Evolutionary conservation across 2,329 filamentous ascomycete genomes (phyloP), one percentile per base, ranked within the genome.

Genomic region (Elsinoe necatrix): DNA sequence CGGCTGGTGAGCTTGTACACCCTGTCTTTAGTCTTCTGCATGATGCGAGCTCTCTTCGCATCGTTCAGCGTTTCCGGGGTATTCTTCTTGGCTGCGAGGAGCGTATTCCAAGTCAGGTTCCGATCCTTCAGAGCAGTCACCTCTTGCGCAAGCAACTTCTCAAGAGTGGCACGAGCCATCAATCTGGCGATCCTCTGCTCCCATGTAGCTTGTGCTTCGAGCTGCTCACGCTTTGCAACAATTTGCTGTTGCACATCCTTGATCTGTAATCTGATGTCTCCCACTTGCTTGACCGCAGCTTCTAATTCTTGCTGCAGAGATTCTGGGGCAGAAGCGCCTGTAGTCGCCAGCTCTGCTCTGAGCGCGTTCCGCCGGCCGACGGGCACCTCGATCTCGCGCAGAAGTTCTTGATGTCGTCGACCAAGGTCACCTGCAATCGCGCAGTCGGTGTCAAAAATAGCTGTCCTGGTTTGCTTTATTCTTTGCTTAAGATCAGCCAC

Each of bases 21-120:
- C 11, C 25, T 35, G 16, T 56, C 39, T 3, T 39, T 11, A n/a
- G 47, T 37, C n/a, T 57, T 16, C 47, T 59, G 57, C 8, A 52
- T 55, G 4, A 41, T 39, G 29, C 52, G 27, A n/a, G 57, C 16
- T 27, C 45, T 23, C 47, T 56, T 43, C 12, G 45, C 37, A 14
- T 54, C 23, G 11, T 23, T 48, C 21, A 59, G 5, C n/a, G 48
- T 47, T n/a, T 55, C 57, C 8, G 56, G 39, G 29, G 51, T 41
- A 20, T 50, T 35, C 31, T 60, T 59, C 23, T 60, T 54, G 39
- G 50, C 42, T 9, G 57, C 50, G 14, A 57, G 5, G 16, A 59
- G 42, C 31, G 55, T 58, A 9, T 57, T 50, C 16, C 55, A 42
- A 3, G 41, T 45, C 29, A 11, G 9, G 43, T 56, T 16, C 23